Conservation (phyloP, 257 asterid species). For the Solanum rostratum region DNA sequence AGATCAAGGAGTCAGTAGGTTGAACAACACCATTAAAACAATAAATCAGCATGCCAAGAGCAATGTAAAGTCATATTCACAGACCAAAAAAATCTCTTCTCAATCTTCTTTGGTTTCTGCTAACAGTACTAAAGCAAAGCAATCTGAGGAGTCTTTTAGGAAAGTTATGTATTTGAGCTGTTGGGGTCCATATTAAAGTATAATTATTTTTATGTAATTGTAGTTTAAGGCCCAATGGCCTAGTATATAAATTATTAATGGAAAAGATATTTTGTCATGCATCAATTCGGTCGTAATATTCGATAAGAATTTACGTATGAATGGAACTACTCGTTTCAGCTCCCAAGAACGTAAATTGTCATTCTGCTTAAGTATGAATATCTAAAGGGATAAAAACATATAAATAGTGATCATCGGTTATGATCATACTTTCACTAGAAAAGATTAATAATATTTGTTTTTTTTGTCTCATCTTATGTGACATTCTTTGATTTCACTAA, state of each 20-base stretch:
- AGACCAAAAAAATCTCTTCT: constrained; percentile 4
- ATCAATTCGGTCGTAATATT: neutral
- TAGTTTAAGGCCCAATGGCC: neutral
- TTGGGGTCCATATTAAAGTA: constrained; percentile 19
- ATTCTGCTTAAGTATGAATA: too few species aligned
- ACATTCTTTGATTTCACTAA: too few species aligned
- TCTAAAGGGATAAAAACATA: neutral
- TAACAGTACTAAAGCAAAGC: neutral
- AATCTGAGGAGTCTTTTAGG: constrained; percentile 16
- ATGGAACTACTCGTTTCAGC: neutral
- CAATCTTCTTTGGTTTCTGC: neutral
- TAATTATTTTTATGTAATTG: neutral
- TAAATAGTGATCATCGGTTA: too few species aligned
- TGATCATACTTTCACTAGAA: too few species aligned
- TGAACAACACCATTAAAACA: neutral
- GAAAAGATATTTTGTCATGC: neutral
- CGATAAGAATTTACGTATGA: neutral
- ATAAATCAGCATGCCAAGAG: constrained; percentile 5
- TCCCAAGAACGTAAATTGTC: neutral
- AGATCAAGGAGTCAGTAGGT: constrained; percentile 16
- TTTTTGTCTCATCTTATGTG: too few species aligned
- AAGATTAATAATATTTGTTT: too few species aligned
- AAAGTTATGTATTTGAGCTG: constrained; percentile 20
- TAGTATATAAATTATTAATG: neutral
- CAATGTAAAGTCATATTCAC: constrained; percentile 1